Percentiles rank a stretch among this genome's conserved stretches.
Conservation (phyloP, 805 yeast genomes). For the Novakomyces olei region DNA sequence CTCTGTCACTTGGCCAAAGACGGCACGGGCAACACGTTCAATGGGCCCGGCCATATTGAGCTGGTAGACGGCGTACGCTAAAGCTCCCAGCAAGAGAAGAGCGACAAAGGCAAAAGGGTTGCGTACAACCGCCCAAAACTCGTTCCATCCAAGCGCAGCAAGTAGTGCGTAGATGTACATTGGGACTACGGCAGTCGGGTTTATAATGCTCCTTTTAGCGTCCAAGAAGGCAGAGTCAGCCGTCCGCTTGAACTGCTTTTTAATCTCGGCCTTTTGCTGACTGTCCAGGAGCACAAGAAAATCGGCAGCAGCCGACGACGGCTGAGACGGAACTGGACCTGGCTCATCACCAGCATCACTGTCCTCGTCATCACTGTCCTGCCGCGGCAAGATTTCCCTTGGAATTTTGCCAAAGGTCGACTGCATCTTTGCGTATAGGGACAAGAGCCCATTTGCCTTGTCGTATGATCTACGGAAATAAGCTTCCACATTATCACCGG, state of each 20-base stretch:
- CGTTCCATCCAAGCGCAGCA: slow-evolving; percentile 80
- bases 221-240: slow-evolving; percentile 64
- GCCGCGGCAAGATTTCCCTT: too few species aligned
- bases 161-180: slow-evolving; percentile 54
- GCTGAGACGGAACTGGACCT: slow-evolving; percentile 9
- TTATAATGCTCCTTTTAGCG: slow-evolving; percentile 68
- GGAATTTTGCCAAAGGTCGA: slow-evolving; percentile 19
- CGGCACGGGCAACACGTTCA: slow-evolving; percentile 27
- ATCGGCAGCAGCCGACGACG: slow-evolving; percentile 12
- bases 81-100: slow-evolving; percentile 37
- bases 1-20: too few species aligned
- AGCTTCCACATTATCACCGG: slow-evolving; percentile 46
- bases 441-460: slow-evolving; percentile 33
- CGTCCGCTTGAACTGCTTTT: slow-evolving; percentile 43
- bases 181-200: slow-evolving; percentile 61
- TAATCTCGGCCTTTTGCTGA: slow-evolving; percentile 33
- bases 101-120: slow-evolving; percentile 50
- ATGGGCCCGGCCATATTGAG: slow-evolving; percentile 64
- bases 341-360: slow-evolving; percentile 22
- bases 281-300: slow-evolving; percentile 39
- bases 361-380: too few species aligned
- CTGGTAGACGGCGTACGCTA: slow-evolving; percentile 41
- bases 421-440: slow-evolving; percentile 34
- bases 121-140: slow-evolving; percentile 65
- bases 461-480: slow-evolving; percentile 39